phyloP scores from a whole-genome alignment of 192 early-diverging fungal genomes.

The Anaeromyces robustus region DNA sequence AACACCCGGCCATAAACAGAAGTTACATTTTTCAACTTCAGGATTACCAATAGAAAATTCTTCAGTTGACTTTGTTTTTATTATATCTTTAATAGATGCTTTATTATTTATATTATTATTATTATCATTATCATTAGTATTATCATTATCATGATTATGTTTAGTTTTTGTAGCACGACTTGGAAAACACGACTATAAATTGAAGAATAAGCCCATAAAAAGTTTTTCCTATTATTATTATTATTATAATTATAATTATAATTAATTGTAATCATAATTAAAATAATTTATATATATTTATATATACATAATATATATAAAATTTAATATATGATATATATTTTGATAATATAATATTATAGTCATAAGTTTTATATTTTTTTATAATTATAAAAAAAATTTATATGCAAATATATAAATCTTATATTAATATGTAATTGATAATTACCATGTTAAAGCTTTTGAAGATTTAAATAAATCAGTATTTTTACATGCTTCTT shows the following conservation, averaged over 20 bases:
- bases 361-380: no score
- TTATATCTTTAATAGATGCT: not conserved
- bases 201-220: not conserved
- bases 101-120: not conserved
- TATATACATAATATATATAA: no score
- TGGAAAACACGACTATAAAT: not conserved
- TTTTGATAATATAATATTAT: no score
- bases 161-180: not conserved
- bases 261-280: no score
- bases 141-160: not conserved
- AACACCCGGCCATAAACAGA: conserved; percentile 3
- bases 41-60: not conserved
- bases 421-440: no score
- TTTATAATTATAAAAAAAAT: no score
- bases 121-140: not conserved
- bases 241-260: no score
- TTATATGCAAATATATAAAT: no score
- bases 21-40: not conserved
- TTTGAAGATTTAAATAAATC: not conserved
- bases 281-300: no score
- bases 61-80: not conserved
- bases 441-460: not conserved
- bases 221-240: not conserved
- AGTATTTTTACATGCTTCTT: not conserved
- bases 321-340: no score